Percentiles rank a stretch among this genome's conserved stretches.
phyloP scores from a whole-genome alignment of 169 alveolate genomes.

The Plasmodium berghei region DNA sequence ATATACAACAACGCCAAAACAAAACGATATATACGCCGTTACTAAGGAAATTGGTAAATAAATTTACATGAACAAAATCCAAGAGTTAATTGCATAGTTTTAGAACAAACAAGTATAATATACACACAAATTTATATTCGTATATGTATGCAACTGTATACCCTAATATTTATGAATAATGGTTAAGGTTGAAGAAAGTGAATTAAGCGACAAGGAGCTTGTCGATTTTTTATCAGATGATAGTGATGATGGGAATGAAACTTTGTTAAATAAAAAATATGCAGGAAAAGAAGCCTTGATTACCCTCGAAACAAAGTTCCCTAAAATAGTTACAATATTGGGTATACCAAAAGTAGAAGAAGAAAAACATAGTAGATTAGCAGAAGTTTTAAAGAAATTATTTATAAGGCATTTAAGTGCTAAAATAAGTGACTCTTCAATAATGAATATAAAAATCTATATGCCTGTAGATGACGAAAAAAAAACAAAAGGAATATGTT shows the following conservation, averaged over 20 bases:
- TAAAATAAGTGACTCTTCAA: conserved; percentile 78
- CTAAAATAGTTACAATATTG: conserved; percentile 75
- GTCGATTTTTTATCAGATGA: conserved; percentile 80
- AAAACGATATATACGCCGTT: too few species aligned
- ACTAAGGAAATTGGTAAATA: too few species aligned
- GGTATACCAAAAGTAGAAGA: conserved; percentile 80
- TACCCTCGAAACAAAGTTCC: conserved; percentile 77
- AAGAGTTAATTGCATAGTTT: too few species aligned
- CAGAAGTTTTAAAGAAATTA: conserved; percentile 77
- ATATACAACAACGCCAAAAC: too few species aligned
- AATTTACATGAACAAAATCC: too few species aligned
- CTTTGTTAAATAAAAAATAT: conserved; percentile 74
- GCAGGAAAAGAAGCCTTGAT: conserved; percentile 80
- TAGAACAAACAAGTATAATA: too few species aligned
- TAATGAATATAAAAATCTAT: conserved; percentile 69
- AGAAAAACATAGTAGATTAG: conserved; percentile 79
- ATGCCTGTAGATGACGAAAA: conserved; percentile 80
- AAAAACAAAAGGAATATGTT: conserved; percentile 78
- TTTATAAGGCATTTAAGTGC: conserved; percentile 77
- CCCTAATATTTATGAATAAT: conserved; percentile 11
- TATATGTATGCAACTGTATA: too few species aligned
- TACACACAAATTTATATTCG: too few species aligned
- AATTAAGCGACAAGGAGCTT: conserved; percentile 77
- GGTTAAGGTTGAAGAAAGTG: conserved; percentile 78
- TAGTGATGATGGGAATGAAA: conserved; percentile 80